phyloP scores from a whole-genome alignment of 345 rosid genomes.

The Noccaea bulbosa region DNA sequence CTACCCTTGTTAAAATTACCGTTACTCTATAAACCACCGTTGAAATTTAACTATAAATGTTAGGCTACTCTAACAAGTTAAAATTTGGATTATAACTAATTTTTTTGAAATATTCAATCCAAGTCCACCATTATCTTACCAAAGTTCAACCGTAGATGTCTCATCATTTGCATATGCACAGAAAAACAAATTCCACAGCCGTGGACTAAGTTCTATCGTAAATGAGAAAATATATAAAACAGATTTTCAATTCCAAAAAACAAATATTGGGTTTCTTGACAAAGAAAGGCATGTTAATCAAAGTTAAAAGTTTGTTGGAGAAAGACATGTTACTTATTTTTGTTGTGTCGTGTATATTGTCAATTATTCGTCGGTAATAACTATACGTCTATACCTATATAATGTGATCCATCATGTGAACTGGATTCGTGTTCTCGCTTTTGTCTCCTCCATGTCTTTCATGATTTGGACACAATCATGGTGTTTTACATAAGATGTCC shows the following conservation, averaged over 20 bases:
- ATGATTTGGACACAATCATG: slow-evolving; percentile 34
- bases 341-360: slow-evolving; percentile 22
- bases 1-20: too few relatives aligned
- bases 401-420: slow-evolving; percentile 31
- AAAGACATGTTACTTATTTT: not conserved
- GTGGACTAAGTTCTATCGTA: not conserved
- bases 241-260: slow-evolving; percentile 1
- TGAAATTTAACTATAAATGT: not conserved
- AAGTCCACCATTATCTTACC: not conserved
- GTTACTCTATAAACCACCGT: too few relatives aligned
- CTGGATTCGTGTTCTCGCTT: slow-evolving; percentile 34
- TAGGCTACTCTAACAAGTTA: not conserved
- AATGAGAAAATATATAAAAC: not conserved
- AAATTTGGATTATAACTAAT: not conserved
- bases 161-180: slow-evolving; percentile 2
- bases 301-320: not conserved
- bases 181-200: not conserved
- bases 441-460: slow-evolving; percentile 29
- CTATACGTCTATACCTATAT: not conserved
- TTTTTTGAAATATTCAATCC: not conserved
- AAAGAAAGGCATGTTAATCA: not conserved
- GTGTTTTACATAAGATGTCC: slow-evolving; percentile 7
- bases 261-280: not conserved
- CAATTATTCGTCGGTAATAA: slow-evolving; percentile 15
- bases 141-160: not conserved